These are phyloP conservation scores for Prunus yedoensis DNA, from an alignment of 331 rosid genomes.

Conservation along the genomic window DNA sequence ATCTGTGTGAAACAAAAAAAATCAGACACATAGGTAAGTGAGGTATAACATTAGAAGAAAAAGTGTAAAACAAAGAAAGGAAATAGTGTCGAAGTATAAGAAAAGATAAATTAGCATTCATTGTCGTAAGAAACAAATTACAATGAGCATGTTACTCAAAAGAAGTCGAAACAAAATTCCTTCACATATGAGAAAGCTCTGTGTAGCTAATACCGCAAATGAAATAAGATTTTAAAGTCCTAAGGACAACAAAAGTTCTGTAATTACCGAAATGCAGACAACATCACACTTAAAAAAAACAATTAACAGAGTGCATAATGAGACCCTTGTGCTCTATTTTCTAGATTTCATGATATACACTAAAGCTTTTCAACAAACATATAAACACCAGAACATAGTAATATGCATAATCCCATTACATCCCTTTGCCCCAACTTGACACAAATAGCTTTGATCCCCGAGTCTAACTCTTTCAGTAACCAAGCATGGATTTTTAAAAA, in stretches of 20 bases:
- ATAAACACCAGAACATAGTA: neutral
- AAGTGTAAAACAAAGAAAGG: neutral
- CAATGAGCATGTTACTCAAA: neutral
- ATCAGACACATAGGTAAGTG: constrained; percentile 6
- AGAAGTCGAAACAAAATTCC: neutral
- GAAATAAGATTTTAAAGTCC: neutral
- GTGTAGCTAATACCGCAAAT: neutral
- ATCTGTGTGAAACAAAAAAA: constrained; percentile 33
- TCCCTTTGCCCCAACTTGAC: too few relatives aligned
- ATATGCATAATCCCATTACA: neutral
- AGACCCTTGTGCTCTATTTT: neutral
- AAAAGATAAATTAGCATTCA: neutral
- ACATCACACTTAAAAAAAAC: neutral
- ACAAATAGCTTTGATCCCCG: neutral
- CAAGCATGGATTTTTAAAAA: too few relatives aligned
- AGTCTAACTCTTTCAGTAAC: neutral
- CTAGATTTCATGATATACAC: neutral
- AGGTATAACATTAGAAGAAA: neutral
- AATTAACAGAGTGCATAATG: neutral
- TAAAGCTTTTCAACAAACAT: neutral
- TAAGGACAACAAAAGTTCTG: neutral
- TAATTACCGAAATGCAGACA: neutral
- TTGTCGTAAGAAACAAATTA: neutral
- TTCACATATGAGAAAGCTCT: neutral
- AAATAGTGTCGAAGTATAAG: neutral